These are phyloP conservation scores for Metschnikowia kunwiensis DNA, from an alignment of 805 yeast genomes.

Conservation along the genomic window DNA sequence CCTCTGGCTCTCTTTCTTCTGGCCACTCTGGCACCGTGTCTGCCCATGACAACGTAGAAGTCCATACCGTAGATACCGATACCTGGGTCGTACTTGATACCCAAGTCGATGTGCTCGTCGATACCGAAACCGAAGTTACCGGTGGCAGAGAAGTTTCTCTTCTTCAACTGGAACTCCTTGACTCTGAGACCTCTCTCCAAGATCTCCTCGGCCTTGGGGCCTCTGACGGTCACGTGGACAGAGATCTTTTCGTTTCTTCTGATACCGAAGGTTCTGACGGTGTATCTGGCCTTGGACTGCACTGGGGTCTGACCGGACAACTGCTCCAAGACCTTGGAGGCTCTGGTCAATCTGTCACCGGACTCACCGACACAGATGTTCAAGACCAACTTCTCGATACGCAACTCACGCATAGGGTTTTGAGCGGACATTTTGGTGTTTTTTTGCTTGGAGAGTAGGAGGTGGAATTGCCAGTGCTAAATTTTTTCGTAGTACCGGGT, in stretches of 20 bases:
- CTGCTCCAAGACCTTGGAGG: constrained; percentile 99
- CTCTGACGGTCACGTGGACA: constrained; percentile 98
- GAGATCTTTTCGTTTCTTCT: constrained; percentile 99
- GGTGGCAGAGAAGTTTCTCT: constrained; percentile 94
- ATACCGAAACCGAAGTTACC: constrained; percentile 99
- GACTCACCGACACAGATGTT: constrained; percentile 99
- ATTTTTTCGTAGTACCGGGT: constrained; percentile 7
- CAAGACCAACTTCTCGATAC: constrained; percentile 98
- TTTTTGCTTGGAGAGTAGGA: constrained; percentile 9
- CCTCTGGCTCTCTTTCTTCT: constrained; percentile 96
- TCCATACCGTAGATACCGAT: constrained; percentile 99
- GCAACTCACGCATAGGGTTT: constrained; percentile 98
- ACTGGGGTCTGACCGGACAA: constrained; percentile 99
- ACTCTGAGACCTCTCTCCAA: constrained; percentile 99
- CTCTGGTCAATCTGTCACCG: constrained; percentile 99
- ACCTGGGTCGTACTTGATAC: constrained; percentile 99
- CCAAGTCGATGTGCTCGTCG: constrained; percentile 98
- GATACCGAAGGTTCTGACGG: constrained; percentile 99
- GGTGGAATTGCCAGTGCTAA: constrained; percentile 1
- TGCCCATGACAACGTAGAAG: constrained; percentile 98
- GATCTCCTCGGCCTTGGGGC: constrained; percentile 98
- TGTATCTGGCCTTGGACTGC: constrained; percentile 99
- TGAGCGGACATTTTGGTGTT: constrained; percentile 41
- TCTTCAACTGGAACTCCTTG: constrained; percentile 96
- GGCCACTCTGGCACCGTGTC: constrained; percentile 98